Evolutionary conservation across 345 rosid genomes (phyloP), one percentile per base, ranked within the genome.

Genomic region (Erodium maritimum): DNA sequence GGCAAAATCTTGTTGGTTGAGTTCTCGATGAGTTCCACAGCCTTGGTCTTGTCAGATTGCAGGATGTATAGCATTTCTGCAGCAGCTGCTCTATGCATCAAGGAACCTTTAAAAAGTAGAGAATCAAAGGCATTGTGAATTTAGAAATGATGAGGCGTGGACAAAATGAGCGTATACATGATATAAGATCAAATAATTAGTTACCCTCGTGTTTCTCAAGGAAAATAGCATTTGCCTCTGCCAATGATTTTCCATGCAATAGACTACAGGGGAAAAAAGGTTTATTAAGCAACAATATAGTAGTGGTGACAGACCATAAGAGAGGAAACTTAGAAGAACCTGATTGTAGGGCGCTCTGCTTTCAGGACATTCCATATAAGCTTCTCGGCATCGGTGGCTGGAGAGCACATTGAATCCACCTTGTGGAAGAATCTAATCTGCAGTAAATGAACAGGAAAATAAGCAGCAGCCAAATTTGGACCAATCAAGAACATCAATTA

Each of bases 81-180:
- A 58, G 73, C 91, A 50, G 97, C 97, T 42, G 86, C 91, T 71
- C 91, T 90, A 75, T 90, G 97, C 87, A 82, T 79, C 81, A 90
- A 80, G 37, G 96, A 90, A 77, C 72, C 97, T 90, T 83, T 68
- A 34, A 52, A 19, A 63, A 11, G 67, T 1, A 52, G 51, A 59
- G 42, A 42, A 25, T 20, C 20, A 34, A 52, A 61, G 52, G 57
- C 17, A 55, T 22, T 51, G 25, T 48, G 50, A 17, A 21, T 10
- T 51, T 50, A 52, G 18, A 50, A 50, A 60, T 5, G 42, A 33
- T 3, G 34, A 21, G 52, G 17, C 19, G 18, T 17, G 52, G 21
- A 53, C 50, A 21, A 12, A n/a, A 54, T 54, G 25, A 29, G 37
- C 17, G 23, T 19, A 19, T 24, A 54, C 58, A 16, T n/a, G 25